Conservation (phyloP, 2,329 filamentous ascomycete genomes). For the Teratosphaeria nubilosa region DNA sequence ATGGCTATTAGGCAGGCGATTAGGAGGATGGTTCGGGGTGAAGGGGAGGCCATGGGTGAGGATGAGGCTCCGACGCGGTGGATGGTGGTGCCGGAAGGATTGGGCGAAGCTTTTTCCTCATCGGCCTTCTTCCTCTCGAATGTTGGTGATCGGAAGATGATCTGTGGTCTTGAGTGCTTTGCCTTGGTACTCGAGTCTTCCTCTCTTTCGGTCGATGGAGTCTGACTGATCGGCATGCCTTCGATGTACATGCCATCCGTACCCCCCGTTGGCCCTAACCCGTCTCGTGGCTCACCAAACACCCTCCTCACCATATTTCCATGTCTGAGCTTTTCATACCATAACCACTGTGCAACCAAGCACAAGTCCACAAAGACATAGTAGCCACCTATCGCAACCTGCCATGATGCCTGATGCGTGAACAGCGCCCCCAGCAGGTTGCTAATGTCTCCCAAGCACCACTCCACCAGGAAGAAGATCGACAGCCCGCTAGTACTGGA, state of each 20-base stretch:
- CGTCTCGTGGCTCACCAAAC: constrained; percentile 14
- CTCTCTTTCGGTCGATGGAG: not conserved
- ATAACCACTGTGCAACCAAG: constrained; percentile 54
- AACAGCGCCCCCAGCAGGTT: constrained; percentile 55
- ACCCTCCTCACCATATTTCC: constrained; percentile 34
- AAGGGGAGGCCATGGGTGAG: constrained; percentile 35
- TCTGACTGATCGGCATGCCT: constrained; percentile 15
- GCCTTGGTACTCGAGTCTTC: constrained; percentile 1
- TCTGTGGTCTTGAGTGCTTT: constrained; percentile 13
- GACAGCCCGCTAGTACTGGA: constrained; percentile 56
- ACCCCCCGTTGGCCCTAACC: constrained; percentile 8
- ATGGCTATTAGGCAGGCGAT: constrained; percentile 37
- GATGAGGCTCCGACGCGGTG: constrained; percentile 18
- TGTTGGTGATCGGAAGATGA: constrained; percentile 23
- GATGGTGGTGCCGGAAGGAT: constrained; percentile 15
- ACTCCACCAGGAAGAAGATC: constrained; percentile 55
- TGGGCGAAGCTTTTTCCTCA: constrained; percentile 17
- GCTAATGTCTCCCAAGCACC: constrained; percentile 54
- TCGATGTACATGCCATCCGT: constrained; percentile 24
- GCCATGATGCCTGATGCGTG: constrained; percentile 55
- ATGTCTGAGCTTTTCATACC: constrained; percentile 51
- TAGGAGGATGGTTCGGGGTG: constrained; percentile 37
- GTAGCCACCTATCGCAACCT: constrained; percentile 54
- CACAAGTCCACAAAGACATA: constrained; percentile 57
- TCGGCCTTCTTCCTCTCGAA: constrained; percentile 16